Base-by-base conservation (phyloP, 257 asterid genomes). In the Solanum clarkiae region DNA sequence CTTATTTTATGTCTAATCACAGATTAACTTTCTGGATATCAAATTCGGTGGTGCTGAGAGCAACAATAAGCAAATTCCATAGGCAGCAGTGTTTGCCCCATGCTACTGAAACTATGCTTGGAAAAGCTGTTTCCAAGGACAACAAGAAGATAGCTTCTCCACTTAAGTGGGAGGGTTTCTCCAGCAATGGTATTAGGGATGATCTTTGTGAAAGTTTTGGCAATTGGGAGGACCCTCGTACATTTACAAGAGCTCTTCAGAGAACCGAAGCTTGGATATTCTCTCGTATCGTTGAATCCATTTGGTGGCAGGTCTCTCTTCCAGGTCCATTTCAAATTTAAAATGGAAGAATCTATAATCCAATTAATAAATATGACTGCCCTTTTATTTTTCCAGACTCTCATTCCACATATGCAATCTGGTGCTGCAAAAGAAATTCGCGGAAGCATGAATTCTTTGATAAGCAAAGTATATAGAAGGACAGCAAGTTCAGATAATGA, bases 1-100 rank as follows among this genome's bases (percentile, higher is more conserved):
- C 77, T 47, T 32, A 16, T 60, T 84, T 17, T 49, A 72, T 18
- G 49, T 20, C 79, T 84, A 83, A 60, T 32, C 84, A 71, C 92
- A 95, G 98, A 86, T 93, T 95, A 87, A 95, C 97, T 10, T 95
- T 95, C 91, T 95, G 98, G 97, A 89, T 95, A 74, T 95, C 98
- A 51, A 95, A 95, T 86, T 84, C 92, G 40, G 84, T 93, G 79
- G 93, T 94, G 45, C 90, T 95, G 80, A 92, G 97, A 86, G 94
- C 93, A 84, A 91, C 92, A 42, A 86, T 93, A 66, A 91, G 89
- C 85, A 91, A 90, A 89, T 89, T 88, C 53, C 86, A 87, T 70
- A 88, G 86, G 80, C 91, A 88, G 47, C 81, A 84, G 82, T 85
- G 86, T 79, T 51, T 86, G 57, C 90, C 91, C 74, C 36, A 32